A percentile compares a stretch with the other conserved stretches of the same genome.
phyloP scores from a whole-genome alignment of 2,329 filamentous ascomycete genomes.

The Trichoderma sp. region DNA sequence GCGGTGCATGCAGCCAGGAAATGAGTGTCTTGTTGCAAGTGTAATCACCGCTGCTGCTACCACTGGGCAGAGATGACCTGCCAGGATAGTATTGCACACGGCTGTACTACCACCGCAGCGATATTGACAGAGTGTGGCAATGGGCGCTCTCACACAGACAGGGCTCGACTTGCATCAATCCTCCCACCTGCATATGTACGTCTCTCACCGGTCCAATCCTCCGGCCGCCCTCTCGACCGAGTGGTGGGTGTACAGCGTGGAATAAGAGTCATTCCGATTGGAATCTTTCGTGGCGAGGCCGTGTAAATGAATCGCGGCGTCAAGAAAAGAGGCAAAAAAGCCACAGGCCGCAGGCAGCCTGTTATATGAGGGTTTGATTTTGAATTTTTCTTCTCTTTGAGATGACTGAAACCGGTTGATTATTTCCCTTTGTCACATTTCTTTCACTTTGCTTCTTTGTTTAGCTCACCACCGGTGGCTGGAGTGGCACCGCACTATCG shows the following conservation, averaged over 20 bases:
- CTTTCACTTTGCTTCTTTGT: background rate
- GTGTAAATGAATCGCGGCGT: background rate
- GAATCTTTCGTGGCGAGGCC: background rate
- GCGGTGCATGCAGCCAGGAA: background rate
- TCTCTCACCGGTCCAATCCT: slow-evolving; percentile 10
- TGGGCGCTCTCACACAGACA: background rate
- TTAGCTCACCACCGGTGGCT: background rate
- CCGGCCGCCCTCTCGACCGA: background rate
- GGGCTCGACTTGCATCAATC: background rate
- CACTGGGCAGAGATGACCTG: background rate
- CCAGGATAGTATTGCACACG: background rate
- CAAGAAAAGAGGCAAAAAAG: background rate
- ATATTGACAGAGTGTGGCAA: background rate
- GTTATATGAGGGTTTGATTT: background rate
- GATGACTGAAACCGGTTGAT: background rate
- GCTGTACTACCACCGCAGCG: background rate
- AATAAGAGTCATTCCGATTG: background rate
- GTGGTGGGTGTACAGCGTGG: slow-evolving; percentile 10
- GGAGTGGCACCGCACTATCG: background rate
- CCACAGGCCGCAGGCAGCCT: background rate
- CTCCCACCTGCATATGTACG: slow-evolving; percentile 8
- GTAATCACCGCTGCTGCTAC: background rate
- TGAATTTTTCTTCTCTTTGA: background rate
- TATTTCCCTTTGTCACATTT: background rate
- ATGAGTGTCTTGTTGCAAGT: background rate